Base-by-base conservation (phyloP, 768 basidiomycete genomes). In the Lanmaoa rubissima region DNA sequence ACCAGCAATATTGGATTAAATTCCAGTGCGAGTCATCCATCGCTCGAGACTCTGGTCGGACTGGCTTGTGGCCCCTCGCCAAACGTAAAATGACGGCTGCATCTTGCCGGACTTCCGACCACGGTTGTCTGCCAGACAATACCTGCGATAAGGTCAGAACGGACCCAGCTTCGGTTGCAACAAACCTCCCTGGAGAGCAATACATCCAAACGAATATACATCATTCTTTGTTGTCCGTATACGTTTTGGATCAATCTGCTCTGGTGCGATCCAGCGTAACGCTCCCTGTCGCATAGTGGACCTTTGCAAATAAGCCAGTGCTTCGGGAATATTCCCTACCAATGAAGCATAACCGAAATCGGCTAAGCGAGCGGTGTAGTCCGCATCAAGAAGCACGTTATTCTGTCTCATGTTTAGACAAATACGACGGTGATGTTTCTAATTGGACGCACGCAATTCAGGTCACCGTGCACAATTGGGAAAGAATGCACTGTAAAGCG, bases 341-440 rank as follows among this genome's bases (percentile, higher is more conserved):
- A 64, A 11, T 0, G 78, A 77, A 24, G 72, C 69, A 42, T 63
- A 54, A 1, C 79, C 79, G 44, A 81, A 81, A 52, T 81, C 79
- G 35, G 74, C 71, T 7, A 81, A 59, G 11, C 73, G 70, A 0
- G 74, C 78, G 21, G 69, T 72, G 24, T 72, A 60, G 10, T 60
- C 40, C n/a, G 28, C 43, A 1, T 60, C 58, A 2, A 67, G 14
- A 17, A 67, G 50, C 1, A 67, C 48, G 1, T 68, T 64, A 3
- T 55, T 66, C 65, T 68, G 19, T 46, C 35, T 9, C n/a, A n/a
- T 10, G 4, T 14, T 1, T 17, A 51, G 45, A 9, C 7, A 42
- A 32, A 13, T 2, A 31, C 5, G 35, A 16, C 13, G 11, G 11
- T 10, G 10, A 26, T 14, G 2, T 11, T 6, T 19, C 19, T 38